Evolutionary conservation across 192 early-diverging fungal genomes (phyloP), one percentile per base, ranked within the genome.

Genomic region (Rhizophagus prolifer): DNA sequence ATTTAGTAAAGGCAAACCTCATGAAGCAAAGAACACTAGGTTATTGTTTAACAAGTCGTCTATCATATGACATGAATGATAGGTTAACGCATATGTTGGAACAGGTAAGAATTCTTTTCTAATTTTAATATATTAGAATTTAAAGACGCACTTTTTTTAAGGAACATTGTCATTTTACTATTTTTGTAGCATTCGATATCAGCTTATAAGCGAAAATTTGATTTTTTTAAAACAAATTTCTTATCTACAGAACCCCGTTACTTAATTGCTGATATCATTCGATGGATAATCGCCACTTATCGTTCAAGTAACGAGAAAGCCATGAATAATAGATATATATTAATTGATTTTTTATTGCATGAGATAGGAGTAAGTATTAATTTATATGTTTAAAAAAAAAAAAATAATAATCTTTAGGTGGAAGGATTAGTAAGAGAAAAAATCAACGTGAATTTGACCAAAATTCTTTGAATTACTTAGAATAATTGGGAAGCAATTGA

Each of bases 21-120:
- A 67, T 67, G 30, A 41, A 41, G 9, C 65, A 44, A 50, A 70
- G 41, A 30, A 28, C 68, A 13, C 12, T 47, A 21, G 21, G 26
- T 13, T 70, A 70, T 70, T 70, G 68, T 50, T 28, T 70, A 23
- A 16, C 23, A 36, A 70, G 68, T 70, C 38, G 68, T 14, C 9
- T 70, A 28, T 19, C 68, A 10, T 36, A 6, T 30, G 68, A 70
- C 41, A 25, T 47, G 23, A 70, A 28, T 12, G 38, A 30, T 4
- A 44, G 68, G 5, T 19, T 70, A 50, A 47, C 25, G 9, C 14
- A 44, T 26, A 26, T 36, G 6, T 47, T 70, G 44, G 68, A 70
- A 50, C 41, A 70, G 13, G 68, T 70, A 70, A 47, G 9, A 23
- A 67, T 41, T 19, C 36, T 3, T 36, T 36, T 28, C 31, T 16